Percentiles rank a stretch among this genome's conserved stretches.
Conservation (phyloP, 345 rosid genomes). For the Aquilaria yunnanensis region DNA sequence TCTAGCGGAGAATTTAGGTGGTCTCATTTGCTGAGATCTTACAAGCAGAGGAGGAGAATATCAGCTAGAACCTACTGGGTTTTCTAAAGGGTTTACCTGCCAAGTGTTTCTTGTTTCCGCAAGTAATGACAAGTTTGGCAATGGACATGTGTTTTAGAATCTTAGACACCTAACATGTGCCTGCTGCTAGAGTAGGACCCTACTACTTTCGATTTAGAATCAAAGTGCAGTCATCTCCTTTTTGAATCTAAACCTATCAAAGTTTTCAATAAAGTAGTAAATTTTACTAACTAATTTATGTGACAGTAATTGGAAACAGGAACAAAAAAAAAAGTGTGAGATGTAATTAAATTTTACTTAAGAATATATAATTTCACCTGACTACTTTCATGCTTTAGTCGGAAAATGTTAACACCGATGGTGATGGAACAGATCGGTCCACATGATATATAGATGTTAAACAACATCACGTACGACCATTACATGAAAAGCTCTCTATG, state of each 20-base stretch:
- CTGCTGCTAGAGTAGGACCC: slow-evolving; percentile 8
- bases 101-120: background rate
- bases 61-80: slow-evolving; percentile 4
- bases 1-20: slow-evolving; percentile 6
- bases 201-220: background rate
- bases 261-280: background rate
- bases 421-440: no score
- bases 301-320: background rate
- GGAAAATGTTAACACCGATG: no score
- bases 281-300: background rate
- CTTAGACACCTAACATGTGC: slow-evolving; percentile 7
- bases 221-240: background rate
- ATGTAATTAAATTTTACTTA: no score
- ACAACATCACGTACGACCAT: no score
- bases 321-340: background rate
- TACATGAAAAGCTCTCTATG: no score
- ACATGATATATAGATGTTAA: no score
- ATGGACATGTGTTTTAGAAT: background rate
- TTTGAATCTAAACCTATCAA: background rate
- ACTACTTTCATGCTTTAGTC: no score
- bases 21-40: slow-evolving; percentile 1
- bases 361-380: no score
- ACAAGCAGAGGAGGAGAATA: slow-evolving; percentile 3
- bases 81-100: slow-evolving; percentile 1
- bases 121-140: slow-evolving; percentile 3